Evolutionary conservation across 2,329 filamentous ascomycete genomes (phyloP).

Genomic region (Alternaria infectoria): DNA sequence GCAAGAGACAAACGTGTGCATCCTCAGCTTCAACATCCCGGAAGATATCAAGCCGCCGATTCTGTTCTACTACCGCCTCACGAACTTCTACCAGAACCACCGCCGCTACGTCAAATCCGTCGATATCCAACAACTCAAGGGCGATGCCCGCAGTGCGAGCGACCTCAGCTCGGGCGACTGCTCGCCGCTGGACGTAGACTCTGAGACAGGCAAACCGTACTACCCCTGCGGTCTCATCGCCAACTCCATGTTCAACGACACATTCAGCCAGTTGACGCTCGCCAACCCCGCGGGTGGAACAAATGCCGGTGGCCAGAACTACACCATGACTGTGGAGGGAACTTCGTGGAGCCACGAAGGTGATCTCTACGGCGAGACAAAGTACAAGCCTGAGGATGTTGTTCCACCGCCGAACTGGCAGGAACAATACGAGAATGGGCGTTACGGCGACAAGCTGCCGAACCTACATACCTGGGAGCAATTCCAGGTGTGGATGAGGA

Average conservation of each 20-base stretch:
- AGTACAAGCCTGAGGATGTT: slow-evolving; percentile 70
- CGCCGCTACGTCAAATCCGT: slow-evolving; percentile 93
- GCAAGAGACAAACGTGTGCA: slow-evolving; percentile 63
- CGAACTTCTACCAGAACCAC: slow-evolving; percentile 99
- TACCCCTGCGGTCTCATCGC: slow-evolving; percentile 97
- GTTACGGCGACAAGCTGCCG: slow-evolving; percentile 72
- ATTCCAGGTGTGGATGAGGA: slow-evolving; percentile 99
- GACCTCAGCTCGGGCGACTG: slow-evolving; percentile 75
- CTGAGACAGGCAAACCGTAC: slow-evolving; percentile 65
- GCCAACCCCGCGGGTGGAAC: slow-evolving; percentile 57
- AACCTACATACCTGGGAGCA: slow-evolving; percentile 77
- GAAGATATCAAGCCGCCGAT: slow-evolving; percentile 81
- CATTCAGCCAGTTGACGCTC: slow-evolving; percentile 70
- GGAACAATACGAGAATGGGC: slow-evolving; percentile 68
- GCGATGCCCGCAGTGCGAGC: slow-evolving; percentile 64
- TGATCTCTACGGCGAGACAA: slow-evolving; percentile 74
- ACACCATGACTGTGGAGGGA: slow-evolving; percentile 76
- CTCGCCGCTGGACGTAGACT: slow-evolving; percentile 66
- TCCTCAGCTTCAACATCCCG: slow-evolving; percentile 78
- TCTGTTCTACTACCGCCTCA: slow-evolving; percentile 91
- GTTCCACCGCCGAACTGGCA: slow-evolving; percentile 88
- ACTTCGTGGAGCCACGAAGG: slow-evolving; percentile 90
- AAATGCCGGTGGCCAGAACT: slow-evolving; percentile 54
- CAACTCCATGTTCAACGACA: slow-evolving; percentile 97
- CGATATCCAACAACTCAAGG: slow-evolving; percentile 81